Conservation (phyloP, 1,284 basidiomycete species). For the Boletellus dicymbophilus region DNA sequence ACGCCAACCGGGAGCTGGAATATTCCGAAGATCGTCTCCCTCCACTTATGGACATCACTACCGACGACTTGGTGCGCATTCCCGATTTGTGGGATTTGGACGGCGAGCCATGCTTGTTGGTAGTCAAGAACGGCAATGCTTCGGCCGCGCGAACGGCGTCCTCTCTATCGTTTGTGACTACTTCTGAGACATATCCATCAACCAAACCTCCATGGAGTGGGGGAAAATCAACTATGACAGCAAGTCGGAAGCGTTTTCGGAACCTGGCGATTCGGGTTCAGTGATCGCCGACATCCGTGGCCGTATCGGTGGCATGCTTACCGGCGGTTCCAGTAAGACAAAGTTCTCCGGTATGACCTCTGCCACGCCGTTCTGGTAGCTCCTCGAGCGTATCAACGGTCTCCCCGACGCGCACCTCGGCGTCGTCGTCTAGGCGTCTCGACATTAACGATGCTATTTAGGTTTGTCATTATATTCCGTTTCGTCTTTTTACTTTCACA, state of each 20-base stretch:
- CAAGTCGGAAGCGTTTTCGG: slow-evolving; percentile 30
- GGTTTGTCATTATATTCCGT: too few species aligned
- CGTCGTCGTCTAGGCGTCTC: too few species aligned
- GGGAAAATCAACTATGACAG: slow-evolving; percentile 27
- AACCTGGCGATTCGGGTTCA: slow-evolving; percentile 35
- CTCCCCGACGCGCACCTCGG: too few species aligned
- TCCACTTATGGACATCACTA: slow-evolving; percentile 25
- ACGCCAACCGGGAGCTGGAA: slow-evolving; percentile 26
- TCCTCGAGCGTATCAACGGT: too few species aligned
- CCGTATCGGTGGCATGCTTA: too few species aligned
- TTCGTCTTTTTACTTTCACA: too few species aligned
- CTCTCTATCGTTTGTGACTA: slow-evolving; percentile 31
- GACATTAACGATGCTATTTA: too few species aligned
- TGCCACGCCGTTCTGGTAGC: too few species aligned
- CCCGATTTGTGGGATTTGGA: slow-evolving; percentile 31
- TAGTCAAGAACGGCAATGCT: slow-evolving; percentile 35
- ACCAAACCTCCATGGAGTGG: slow-evolving; percentile 35
- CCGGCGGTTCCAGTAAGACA: too few species aligned
- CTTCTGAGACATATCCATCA: slow-evolving; percentile 18
- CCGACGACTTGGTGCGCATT: slow-evolving; percentile 28
- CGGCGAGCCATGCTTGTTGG: slow-evolving; percentile 29
- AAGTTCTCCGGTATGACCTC: too few species aligned
- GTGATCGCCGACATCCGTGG: slow-evolving; percentile 24
- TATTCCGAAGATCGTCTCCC: slow-evolving; percentile 38
- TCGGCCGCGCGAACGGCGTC: slow-evolving; percentile 36